Evolutionary conservation across 192 early-diverging fungal genomes (phyloP).

Genomic region (Allomyces macrogynus): DNA sequence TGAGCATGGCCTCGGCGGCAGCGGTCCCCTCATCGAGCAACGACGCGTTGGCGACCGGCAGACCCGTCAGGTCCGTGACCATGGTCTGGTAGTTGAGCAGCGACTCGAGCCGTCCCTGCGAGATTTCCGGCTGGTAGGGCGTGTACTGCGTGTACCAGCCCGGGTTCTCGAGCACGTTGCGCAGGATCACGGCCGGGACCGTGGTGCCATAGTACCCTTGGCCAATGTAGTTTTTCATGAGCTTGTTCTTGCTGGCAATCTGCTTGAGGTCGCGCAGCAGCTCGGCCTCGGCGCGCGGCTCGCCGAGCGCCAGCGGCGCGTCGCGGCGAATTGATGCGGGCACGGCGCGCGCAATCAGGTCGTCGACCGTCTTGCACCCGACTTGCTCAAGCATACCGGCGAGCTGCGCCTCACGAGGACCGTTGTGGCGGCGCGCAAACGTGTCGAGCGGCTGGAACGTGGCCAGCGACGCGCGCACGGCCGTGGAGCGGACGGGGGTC

Average conservation of each 20-base stretch:
- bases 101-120: slow-evolving; percentile 93
- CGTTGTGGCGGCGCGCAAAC: slow-evolving; percentile 74
- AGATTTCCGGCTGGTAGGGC: slow-evolving; percentile 80
- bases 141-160: slow-evolving; percentile 83
- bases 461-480: too few species aligned
- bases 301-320: slow-evolving; percentile 47
- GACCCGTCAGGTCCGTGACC: slow-evolving; percentile 84
- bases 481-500: too few species aligned
- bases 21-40: slow-evolving; percentile 97
- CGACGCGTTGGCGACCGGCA: slow-evolving; percentile 93
- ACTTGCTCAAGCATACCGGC: slow-evolving; percentile 62
- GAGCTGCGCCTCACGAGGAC: slow-evolving; percentile 53
- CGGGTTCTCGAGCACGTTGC: slow-evolving; percentile 96
- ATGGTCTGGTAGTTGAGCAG: slow-evolving; percentile 97
- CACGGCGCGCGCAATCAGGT: slow-evolving; percentile 63
- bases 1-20: slow-evolving; percentile 91
- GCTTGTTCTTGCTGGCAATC: slow-evolving; percentile 83
- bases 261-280: slow-evolving; percentile 56
- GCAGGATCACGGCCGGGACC: slow-evolving; percentile 82
- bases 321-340: slow-evolving; percentile 59
- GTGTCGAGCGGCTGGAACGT: slow-evolving; percentile 21
- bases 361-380: slow-evolving; percentile 57
- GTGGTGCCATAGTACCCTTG: slow-evolving; percentile 84
- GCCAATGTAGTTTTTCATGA: slow-evolving; percentile 82
- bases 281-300: slow-evolving; percentile 65